Conservation (phyloP, 1,284 basidiomycete genomes). For the Calocybe gambosa region DNA sequence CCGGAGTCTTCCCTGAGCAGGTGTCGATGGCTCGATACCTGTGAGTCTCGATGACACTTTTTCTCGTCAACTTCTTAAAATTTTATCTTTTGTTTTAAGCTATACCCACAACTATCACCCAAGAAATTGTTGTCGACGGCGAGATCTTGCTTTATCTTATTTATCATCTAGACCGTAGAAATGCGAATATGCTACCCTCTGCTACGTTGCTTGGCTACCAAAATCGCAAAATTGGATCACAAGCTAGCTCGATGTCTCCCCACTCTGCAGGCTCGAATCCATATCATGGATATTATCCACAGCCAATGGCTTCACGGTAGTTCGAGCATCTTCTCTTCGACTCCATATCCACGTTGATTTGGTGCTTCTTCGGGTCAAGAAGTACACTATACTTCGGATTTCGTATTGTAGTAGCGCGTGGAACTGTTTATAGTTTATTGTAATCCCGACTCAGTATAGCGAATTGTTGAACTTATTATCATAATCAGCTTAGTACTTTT, state of each 20-base stretch:
- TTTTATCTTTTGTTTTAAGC: conserved; percentile 23
- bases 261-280: conserved; percentile 4
- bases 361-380: conserved; percentile 5
- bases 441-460: conserved; percentile 1
- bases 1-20: conserved; percentile 56
- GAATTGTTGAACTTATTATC: conserved; percentile 2
- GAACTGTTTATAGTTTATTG: conserved; percentile 3
- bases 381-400: conserved; percentile 5
- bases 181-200: conserved; percentile 43
- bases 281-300: conserved; percentile 2
- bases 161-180: conserved; percentile 58
- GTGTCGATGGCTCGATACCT: conserved; percentile 54
- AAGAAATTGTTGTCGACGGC: conserved; percentile 62
- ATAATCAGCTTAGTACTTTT: conserved; percentile 10
- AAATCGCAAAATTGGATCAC: conserved; percentile 31
- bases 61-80: conserved; percentile 16
- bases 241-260: conserved; percentile 3
- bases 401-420: conserved; percentile 3
- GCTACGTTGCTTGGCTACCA: conserved; percentile 53
- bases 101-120: conserved; percentile 49
- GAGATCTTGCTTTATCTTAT: conserved; percentile 54
- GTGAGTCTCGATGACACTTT: conserved; percentile 20
- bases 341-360: conserved; percentile 4
- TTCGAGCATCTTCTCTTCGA: neutral
- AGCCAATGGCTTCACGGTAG: neutral